Conservation (phyloP, 2,329 filamentous ascomycete species). For the Colletotrichum horii region DNA sequence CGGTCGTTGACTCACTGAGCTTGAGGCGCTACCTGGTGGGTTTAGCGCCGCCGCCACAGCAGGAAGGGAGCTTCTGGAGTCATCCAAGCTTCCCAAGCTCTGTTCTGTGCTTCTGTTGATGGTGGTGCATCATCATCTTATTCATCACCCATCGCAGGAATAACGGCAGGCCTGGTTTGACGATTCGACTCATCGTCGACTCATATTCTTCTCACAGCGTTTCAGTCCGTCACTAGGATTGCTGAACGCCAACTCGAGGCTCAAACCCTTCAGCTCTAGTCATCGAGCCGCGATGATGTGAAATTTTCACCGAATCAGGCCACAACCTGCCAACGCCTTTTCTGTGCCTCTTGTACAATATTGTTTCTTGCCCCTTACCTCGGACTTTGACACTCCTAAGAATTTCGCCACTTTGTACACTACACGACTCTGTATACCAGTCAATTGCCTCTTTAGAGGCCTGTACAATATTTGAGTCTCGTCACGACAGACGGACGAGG, state of each 20-base stretch:
- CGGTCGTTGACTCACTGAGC: background rate
- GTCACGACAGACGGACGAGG: background rate
- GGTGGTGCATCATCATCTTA: background rate
- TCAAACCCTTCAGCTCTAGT: background rate
- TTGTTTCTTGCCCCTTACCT: background rate
- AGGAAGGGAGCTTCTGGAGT: background rate
- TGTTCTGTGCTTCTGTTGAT: background rate
- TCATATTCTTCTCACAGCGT: background rate
- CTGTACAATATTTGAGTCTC: background rate
- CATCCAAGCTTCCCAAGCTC: background rate
- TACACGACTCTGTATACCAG: background rate
- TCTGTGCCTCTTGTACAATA: background rate
- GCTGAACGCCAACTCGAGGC: background rate
- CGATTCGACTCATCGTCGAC: slow-evolving; percentile 12
- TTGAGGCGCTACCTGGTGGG: background rate
- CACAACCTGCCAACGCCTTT: background rate
- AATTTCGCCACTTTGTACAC: background rate
- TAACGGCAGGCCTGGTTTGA: background rate
- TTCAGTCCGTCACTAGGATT: background rate
- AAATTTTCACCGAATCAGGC: background rate
- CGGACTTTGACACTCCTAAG: background rate
- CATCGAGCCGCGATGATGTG: background rate
- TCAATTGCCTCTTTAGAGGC: background rate
- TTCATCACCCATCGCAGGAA: background rate
- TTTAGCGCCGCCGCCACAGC: background rate